Percentiles rank a stretch among this genome's conserved stretches.
These are phyloP conservation scores for Geum urbanum DNA, from an alignment of 306 rosid species.

Conservation along the genomic window DNA sequence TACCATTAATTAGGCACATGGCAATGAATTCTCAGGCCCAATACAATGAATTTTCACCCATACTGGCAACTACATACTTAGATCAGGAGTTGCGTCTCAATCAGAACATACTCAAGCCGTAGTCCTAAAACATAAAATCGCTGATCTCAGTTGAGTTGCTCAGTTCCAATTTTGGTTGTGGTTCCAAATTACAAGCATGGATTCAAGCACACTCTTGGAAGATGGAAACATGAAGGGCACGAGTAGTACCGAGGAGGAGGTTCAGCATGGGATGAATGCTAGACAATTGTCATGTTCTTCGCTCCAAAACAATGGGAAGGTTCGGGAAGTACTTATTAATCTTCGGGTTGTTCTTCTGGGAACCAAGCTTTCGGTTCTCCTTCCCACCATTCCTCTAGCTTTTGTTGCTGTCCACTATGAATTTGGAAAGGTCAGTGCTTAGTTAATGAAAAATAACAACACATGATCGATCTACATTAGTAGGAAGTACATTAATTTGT, in stretches of 20 bases:
- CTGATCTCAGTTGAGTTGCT: neutral
- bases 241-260: constrained; percentile 37
- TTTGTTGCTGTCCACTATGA: constrained; percentile 41
- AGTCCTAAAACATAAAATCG: neutral
- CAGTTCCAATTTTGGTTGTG: neutral
- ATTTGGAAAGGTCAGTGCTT: constrained; percentile 55
- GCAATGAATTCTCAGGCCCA: neutral
- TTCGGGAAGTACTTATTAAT: constrained; percentile 39
- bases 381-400: constrained; percentile 72
- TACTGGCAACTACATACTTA: neutral
- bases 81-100: neutral
- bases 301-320: constrained; percentile 37
- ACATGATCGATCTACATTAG: no score
- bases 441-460: neutral
- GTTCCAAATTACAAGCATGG: constrained; percentile 34
- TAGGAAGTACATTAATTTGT: no score
- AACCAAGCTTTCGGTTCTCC: constrained; percentile 68
- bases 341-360: constrained; percentile 75
- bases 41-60: neutral
- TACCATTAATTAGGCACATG: neutral
- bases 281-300: constrained; percentile 69
- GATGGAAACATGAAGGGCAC: constrained; percentile 43
- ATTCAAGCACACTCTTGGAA: constrained; percentile 48
- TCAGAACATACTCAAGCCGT: neutral
- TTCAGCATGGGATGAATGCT: constrained; percentile 46